Evolutionary conservation across 1,284 basidiomycete species (phyloP), one percentile per base, ranked within the genome.

Genomic region (Coniferiporia weirii): DNA sequence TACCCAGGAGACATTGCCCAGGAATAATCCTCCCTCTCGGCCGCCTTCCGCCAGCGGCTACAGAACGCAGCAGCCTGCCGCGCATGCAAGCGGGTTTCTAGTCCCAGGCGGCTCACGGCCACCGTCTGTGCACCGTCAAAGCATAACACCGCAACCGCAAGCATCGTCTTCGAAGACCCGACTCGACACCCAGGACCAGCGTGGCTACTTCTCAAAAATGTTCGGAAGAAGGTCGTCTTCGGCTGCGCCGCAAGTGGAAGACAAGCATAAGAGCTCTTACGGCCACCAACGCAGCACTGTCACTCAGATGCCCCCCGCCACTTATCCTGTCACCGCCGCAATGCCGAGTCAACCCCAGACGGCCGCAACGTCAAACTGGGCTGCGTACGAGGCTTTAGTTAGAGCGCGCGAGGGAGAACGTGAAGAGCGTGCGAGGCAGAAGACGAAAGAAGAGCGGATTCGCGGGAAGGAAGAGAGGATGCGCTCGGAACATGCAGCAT

Each of bases 181-280:
- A 15, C 35, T 54, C 17, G 56, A 61, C 22, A 52, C 49, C 2
- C 54, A 44, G 8, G 60, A 57, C 32, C 46, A 51, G 22, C 52
- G 56, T 15, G 36, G 47, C 47, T 59, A 59, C 48, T 61, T 61
- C 52, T 57, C 60, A 13, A 61, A 61, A 36, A 61, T 61, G 60
- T 61, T 61, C 35, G 43, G 60, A 20, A 45, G 56, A 19, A 54
- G 52, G 35, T 36, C 44, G n/a, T 34, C 54, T 3, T 46, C 60
- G 22, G 50, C 43, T 6, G 43, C 22, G 9, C 35, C 43, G n/a
- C 47, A 49, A 20, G 35, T 12, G 47, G 60, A 61, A 48, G 60
- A 61, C 40, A 61, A 53, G 51, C 55, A 32, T 6, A 61, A 53
- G 52, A 47, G 54, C 36, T 57, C 52, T 20, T 43, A 47, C 8